phyloP scores from a whole-genome alignment of 495 filamentous ascomycete species.

The Daldinia concentrica region DNA sequence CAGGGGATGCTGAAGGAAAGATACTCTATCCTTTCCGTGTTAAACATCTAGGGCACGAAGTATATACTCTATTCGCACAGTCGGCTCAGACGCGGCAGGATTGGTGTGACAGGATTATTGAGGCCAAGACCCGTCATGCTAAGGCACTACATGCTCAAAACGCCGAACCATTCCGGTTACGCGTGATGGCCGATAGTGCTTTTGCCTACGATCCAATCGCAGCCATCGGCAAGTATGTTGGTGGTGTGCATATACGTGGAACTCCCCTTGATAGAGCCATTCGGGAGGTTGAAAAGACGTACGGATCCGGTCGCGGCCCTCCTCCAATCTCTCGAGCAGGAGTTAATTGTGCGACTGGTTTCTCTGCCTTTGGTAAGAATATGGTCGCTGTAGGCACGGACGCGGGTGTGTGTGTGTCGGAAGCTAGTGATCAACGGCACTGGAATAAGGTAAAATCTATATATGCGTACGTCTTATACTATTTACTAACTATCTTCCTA shows the following conservation, averaged over 20 bases:
- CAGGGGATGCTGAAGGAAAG: conserved; percentile 72
- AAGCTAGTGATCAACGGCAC: conserved; percentile 83
- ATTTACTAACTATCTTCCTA: conserved; percentile 46
- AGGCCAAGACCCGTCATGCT: conserved; percentile 93
- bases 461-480: conserved; percentile 7
- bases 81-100: conserved; percentile 76
- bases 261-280: conserved; percentile 94
- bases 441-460: conserved; percentile 77
- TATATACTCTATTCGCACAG: conserved; percentile 87
- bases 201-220: conserved; percentile 82
- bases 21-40: conserved; percentile 94
- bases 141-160: conserved; percentile 89
- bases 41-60: conserved; percentile 93
- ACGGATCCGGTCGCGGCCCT: conserved; percentile 72
- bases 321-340: conserved; percentile 78
- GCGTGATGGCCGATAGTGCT: conserved; percentile 90
- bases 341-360: conserved; percentile 93
- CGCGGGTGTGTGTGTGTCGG: conserved; percentile 88
- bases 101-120: conserved; percentile 93
- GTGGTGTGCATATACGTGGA: conserved; percentile 71
- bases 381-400: conserved; percentile 97
- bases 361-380: conserved; percentile 79
- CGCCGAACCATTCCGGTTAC: conserved; percentile 92
- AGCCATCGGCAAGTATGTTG: conserved; percentile 53
- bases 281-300: conserved; percentile 81